Conservation (phyloP, 2,329 filamentous ascomycete species). For the Stachybotrys elegans region DNA sequence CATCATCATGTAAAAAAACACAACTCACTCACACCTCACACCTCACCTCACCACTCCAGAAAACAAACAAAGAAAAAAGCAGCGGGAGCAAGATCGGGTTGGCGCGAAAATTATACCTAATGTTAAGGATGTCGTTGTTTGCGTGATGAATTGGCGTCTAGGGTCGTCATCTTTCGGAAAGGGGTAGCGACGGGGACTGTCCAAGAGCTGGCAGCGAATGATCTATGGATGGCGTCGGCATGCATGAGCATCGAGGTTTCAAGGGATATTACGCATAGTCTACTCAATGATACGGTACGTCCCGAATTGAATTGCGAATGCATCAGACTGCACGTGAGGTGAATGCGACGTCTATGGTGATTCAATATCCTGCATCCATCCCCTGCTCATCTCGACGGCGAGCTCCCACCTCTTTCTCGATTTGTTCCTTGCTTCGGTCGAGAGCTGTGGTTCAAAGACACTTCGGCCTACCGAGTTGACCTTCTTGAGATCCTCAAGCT, state of each 20-base stretch:
- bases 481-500: slow-evolving; percentile 66
- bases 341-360: too few relatives aligned
- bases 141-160: not conserved
- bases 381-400: slow-evolving; percentile 54
- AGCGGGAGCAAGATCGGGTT: too few relatives aligned
- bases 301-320: too few relatives aligned
- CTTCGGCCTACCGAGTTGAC: slow-evolving; percentile 67
- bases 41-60: not conserved
- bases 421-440: slow-evolving; percentile 28
- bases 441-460: slow-evolving; percentile 64
- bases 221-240: too few relatives aligned
- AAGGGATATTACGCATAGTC: too few relatives aligned
- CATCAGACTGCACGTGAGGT: too few relatives aligned
- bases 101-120: not conserved
- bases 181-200: too few relatives aligned
- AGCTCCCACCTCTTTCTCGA: slow-evolving; percentile 51
- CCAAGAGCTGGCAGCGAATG: too few relatives aligned
- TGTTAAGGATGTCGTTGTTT: not conserved
- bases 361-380: slow-evolving; percentile 38
- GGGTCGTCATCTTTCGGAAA: not conserved
- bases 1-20: slow-evolving; percentile 56
- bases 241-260: too few relatives aligned
- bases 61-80: not conserved
- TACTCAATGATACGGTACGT: too few relatives aligned
- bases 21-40: not conserved